Percentiles rank a stretch among this genome's conserved stretches.
Evolutionary conservation across 768 basidiomycete species (phyloP).

Genomic region (Rubroboletus satanas): DNA sequence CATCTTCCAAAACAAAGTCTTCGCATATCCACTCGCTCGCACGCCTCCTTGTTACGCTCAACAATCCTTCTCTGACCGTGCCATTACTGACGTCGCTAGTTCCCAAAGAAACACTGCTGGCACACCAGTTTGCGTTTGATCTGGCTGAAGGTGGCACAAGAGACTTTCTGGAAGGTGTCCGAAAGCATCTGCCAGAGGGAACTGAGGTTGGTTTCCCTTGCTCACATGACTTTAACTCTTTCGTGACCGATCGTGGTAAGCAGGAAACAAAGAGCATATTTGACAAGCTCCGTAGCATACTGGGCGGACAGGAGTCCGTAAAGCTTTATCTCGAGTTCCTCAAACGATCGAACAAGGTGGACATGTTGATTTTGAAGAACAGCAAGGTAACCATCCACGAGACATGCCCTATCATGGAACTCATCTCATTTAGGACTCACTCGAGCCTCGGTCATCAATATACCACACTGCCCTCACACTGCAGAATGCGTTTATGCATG

Average conservation of each 20-base stretch:
- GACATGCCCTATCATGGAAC: neutral
- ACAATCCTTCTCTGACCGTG: constrained; percentile 74
- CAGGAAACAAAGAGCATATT: constrained; percentile 61
- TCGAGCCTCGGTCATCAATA: constrained; percentile 93
- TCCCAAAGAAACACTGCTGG: constrained; percentile 66
- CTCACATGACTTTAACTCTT: neutral
- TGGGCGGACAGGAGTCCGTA: constrained; percentile 88
- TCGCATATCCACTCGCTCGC: constrained; percentile 79
- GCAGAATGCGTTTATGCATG: constrained; percentile 96
- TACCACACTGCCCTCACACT: constrained; percentile 96
- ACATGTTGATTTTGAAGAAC: constrained; percentile 85
- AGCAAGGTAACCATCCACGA: constrained; percentile 61
- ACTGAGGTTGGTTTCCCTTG: constrained; percentile 45
- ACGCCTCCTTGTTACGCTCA: constrained; percentile 85
- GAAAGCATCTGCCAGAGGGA: constrained; percentile 64
- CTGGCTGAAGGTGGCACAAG: constrained; percentile 91
- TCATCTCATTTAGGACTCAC: constrained; percentile 57
- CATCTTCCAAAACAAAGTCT: constrained; percentile 65
- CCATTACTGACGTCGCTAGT: constrained; percentile 71
- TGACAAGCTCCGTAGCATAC: constrained; percentile 75
- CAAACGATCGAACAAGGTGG: constrained; percentile 89
- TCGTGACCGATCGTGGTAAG: constrained; percentile 9
- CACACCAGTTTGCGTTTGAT: constrained; percentile 96
- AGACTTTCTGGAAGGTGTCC: constrained; percentile 81
- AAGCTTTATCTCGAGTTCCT: constrained; percentile 95